phyloP scores from a whole-genome alignment of 345 rosid genomes.

The Eucalyptus regnans region DNA sequence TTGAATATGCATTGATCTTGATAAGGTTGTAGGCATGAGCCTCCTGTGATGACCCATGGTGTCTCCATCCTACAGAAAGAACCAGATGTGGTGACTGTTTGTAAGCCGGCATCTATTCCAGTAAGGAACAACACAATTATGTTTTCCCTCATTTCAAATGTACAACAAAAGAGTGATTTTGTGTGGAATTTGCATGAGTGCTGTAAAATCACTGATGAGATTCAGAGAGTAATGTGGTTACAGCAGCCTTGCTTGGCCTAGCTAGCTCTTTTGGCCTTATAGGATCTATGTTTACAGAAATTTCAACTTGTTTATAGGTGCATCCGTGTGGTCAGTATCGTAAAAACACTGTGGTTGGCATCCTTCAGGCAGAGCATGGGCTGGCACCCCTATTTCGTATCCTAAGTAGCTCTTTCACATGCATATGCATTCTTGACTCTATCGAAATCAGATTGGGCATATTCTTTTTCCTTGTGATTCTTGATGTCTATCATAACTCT shows the following conservation, averaged over 20 bases:
- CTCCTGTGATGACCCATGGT: conserved; percentile 55
- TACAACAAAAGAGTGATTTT: background rate
- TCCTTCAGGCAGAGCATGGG: conserved; percentile 88
- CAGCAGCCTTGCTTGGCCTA: background rate
- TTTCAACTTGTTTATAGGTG: conserved; percentile 30
- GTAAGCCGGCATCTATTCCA: conserved; percentile 77
- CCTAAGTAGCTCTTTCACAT: conserved; percentile 8
- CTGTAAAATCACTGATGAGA: background rate
- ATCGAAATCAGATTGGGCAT: background rate
- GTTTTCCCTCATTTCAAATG: background rate
- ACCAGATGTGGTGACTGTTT: conserved; percentile 56
- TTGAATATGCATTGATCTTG: conserved; percentile 5
- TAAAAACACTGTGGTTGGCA: conserved; percentile 91
- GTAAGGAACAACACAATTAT: conserved; percentile 29
- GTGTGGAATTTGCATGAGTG: background rate
- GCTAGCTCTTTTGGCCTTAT: background rate
- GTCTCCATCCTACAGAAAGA: conserved; percentile 54
- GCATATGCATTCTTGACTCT: background rate
- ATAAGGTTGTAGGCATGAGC: conserved; percentile 78
- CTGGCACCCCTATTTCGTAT: conserved; percentile 82
- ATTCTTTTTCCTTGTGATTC: background rate
- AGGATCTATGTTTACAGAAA: background rate
- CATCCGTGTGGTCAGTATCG: conserved; percentile 99
- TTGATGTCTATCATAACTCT: background rate
- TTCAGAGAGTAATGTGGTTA: background rate